Evolutionary conservation across 495 filamentous ascomycete species (phyloP).

Genomic region (Aspergillus asperescens): DNA sequence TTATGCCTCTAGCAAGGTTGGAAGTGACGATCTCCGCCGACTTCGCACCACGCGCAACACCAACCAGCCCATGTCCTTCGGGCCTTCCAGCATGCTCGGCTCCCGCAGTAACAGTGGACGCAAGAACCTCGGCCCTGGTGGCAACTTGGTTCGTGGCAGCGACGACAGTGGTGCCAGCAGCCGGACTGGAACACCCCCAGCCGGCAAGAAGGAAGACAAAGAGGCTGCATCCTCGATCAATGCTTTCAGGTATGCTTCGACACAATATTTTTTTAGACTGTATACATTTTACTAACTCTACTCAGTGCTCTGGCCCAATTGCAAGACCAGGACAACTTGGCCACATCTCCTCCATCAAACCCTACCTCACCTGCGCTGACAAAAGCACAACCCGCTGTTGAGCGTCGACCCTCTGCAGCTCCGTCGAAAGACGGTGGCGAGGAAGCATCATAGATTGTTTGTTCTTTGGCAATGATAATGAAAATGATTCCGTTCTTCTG

Average conservation of each 20-base stretch:
- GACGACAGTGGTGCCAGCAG: slow-evolving; percentile 82
- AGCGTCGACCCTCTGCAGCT: slow-evolving; percentile 46
- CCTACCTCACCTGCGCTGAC: slow-evolving; percentile 52
- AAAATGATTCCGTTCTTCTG: slow-evolving; percentile 39
- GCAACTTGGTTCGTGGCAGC: slow-evolving; percentile 60
- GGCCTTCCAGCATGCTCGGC: slow-evolving; percentile 73
- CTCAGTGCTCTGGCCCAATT: slow-evolving; percentile 54
- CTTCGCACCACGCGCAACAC: slow-evolving; percentile 61
- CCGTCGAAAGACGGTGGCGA: slow-evolving; percentile 44
- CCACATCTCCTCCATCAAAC: slow-evolving; percentile 55
- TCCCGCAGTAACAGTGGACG: slow-evolving; percentile 78
- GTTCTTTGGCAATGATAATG: slow-evolving; percentile 41
- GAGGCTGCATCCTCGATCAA: slow-evolving; percentile 68
- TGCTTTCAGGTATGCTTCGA: slow-evolving; percentile 70
- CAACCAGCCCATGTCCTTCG: slow-evolving; percentile 58
- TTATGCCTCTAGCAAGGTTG: slow-evolving; percentile 71
- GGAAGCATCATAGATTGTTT: slow-evolving; percentile 43
- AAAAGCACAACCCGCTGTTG: slow-evolving; percentile 48
- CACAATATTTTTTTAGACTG: not conserved
- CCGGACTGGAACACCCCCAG: slow-evolving; percentile 78
- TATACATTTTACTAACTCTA: slow-evolving; percentile 21
- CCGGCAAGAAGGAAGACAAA: slow-evolving; percentile 61
- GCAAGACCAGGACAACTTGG: slow-evolving; percentile 52
- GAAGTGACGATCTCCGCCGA: slow-evolving; percentile 81
- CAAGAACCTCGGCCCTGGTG: slow-evolving; percentile 65